Conservation (phyloP, 1,139 yeast species). For the Pneumocystis carinii region DNA sequence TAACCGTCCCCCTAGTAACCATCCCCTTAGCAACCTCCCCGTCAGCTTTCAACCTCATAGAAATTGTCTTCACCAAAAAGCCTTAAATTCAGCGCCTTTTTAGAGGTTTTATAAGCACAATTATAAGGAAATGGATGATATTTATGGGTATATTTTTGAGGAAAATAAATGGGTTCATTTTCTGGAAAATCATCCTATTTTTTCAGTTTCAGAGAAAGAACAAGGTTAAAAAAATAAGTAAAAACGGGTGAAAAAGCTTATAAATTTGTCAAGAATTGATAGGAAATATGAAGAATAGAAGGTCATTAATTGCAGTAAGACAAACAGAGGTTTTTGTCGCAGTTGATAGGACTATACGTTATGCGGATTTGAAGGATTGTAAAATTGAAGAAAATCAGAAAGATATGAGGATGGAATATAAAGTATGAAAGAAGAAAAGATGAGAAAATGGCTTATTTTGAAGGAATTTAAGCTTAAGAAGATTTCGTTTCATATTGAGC, state of each 20-base stretch:
- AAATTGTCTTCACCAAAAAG: too few relatives aligned
- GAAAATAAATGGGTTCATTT: not conserved
- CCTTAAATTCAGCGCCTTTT: not conserved
- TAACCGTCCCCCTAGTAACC: too few relatives aligned
- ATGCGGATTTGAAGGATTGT: constrained; percentile 5
- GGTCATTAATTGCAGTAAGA: constrained; percentile 2
- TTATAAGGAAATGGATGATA: not conserved
- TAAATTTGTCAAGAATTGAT: not conserved
- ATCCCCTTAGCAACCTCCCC: too few relatives aligned
- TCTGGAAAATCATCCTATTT: not conserved
- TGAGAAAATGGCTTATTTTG: not conserved
- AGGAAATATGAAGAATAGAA: not conserved
- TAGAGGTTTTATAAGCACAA: not conserved
- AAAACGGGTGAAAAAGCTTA: not conserved
- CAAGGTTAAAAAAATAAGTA: not conserved
- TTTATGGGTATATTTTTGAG: not conserved
- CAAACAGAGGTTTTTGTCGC: constrained; percentile 11
- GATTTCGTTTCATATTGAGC: not conserved
- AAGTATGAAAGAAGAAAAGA: not conserved
- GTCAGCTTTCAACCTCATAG: too few relatives aligned
- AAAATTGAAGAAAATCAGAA: not conserved
- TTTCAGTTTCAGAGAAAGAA: not conserved
- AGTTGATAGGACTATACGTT: constrained; percentile 7
- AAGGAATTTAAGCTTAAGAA: constrained; percentile 2
- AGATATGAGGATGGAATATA: not conserved